Base-by-base conservation (phyloP, 148 eudicot species). In the Chenopodium album region DNA sequence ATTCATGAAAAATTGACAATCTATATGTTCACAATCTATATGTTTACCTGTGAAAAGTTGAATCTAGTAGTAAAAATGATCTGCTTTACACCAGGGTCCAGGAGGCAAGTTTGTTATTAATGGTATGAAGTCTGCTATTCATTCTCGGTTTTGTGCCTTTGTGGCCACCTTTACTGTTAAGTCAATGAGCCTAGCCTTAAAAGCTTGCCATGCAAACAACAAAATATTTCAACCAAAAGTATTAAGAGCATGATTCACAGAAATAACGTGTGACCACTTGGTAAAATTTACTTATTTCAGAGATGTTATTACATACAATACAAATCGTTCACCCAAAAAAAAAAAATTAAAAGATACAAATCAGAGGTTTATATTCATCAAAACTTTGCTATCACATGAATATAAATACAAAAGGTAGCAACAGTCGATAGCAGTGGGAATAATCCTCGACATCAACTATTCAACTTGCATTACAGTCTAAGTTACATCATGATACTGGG, bases 241-340 rank as follows among this genome's bases (percentile, higher is more conserved):
- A 41, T 7, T 3, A 20, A 28, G 13, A 56, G 29, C 76, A 23
- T 4, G 9, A 13, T 34, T 16, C 32, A 28, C 28, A 32, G 28
- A 70, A 50, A 56, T 2, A 23, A 71, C 16, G 37, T 19, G 9
- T 63, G n/a, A 46, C n/a, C 17, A 46, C 8, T 5, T 44, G 6
- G 26, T 11, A 80, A 11, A n/a, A 10, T 52, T 52, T 52, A 10
- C 31, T 64, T 73, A 3, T 59, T 72, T 22, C 41, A 12, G 54
- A 12, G 68, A 80, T 46, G 48, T 62, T 46, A 48, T 62, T 80
- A 73, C 83, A 74, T 28, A 46, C 68, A 34, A n/a, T 54, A 28
- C 67, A 72, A 12, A 52, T 2, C 4, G 16, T 6, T 41, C 44
- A 41, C 44, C 44, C 44, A 41, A 41, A 41, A 41, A 41, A 5